Base-by-base conservation (phyloP, 2,329 filamentous ascomycete species). In the Pseudocercospora vitis region DNA sequence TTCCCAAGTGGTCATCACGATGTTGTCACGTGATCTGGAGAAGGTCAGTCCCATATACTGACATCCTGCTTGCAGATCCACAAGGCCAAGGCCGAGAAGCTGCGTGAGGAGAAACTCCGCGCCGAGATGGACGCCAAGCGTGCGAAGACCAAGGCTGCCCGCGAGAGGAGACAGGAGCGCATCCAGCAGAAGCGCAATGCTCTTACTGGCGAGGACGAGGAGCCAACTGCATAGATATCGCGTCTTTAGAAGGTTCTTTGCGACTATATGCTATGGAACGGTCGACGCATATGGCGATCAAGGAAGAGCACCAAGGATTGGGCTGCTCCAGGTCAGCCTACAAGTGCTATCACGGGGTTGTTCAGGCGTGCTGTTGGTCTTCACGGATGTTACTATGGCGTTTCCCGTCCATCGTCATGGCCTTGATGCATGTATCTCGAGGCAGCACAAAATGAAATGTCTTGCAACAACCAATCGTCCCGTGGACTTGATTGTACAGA, bases 51-150 rank as follows among this genome's bases (percentile, higher is more conserved):
- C 39, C 19, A 33, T 19, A 39, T 56, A 55, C 56, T 60, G 52
- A 62, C 48, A 54, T 28, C 54, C 52, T 64, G 54, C 59, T 53
- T 48, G 44, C 72, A 99, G 94, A 97, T 99, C 77, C 94, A 99
- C 89, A 95, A 91, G 81, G 94, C 94, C 82, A 99, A 99, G 89
- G 94, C 94, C 71, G 94, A 99, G 89, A 95, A 95, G 84, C 84
- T 85, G 66, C 94, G 94, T 79, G 94, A 97, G 88, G 86, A 86
- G 80, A 80, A 86, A 73, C 85, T 99, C 79, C 92, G 95, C 88
- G 91, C 97, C 77, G 91, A 97, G 84, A 99, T 99, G 94, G 94
- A 97, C 77, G 90, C 89, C 83, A 97, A 96, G 87, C 91, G 94
- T 82, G 90, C 91, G 78, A 96, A 96, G 91, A 97, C 91, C 86